These are phyloP conservation scores for Trichophyton mentagrophytes DNA, from an alignment of 2,329 filamentous ascomycete genomes.

Conservation along the genomic window DNA sequence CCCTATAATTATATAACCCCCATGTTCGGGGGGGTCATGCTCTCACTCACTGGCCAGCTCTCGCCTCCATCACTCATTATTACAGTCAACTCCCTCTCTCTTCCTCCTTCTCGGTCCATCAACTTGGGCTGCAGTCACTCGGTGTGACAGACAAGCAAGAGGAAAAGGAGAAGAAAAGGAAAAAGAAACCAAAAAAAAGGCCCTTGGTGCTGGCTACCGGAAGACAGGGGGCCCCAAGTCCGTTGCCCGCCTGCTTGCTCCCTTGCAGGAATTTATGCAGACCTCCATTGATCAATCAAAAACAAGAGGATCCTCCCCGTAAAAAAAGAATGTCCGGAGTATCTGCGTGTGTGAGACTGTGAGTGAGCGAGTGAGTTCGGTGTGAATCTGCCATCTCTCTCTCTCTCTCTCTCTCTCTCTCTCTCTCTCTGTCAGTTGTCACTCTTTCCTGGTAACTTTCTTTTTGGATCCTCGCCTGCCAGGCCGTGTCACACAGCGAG, in stretches of 20 bases:
- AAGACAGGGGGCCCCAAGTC: constrained; percentile 1
- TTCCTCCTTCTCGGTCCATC: neutral
- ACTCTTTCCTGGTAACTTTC: neutral
- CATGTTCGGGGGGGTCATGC: neutral
- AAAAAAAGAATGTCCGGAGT: neutral
- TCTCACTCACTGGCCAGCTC: neutral
- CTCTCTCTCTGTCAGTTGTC: no score
- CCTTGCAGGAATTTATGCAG: neutral
- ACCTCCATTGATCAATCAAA: constrained; percentile 3
- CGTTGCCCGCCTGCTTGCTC: neutral
- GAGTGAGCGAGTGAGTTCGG: no score
- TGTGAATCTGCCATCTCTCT: no score
- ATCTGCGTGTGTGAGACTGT: no score
- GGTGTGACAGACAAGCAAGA: neutral
- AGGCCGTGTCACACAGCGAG: neutral
- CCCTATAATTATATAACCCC: neutral
- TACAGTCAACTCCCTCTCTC: neutral
- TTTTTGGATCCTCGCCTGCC: neutral
- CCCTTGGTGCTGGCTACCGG: constrained; percentile 1
- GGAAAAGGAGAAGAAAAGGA: neutral
- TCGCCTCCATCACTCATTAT: neutral
- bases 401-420: no score
- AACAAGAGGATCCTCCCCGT: neutral
- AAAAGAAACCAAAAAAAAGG: neutral
- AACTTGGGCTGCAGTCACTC: neutral